Percentiles rank a stretch among this genome's conserved stretches.
These are phyloP conservation scores for Microdochium trichocladiopsis DNA, from an alignment of 2,329 filamentous ascomycete species.

Conservation along the genomic window DNA sequence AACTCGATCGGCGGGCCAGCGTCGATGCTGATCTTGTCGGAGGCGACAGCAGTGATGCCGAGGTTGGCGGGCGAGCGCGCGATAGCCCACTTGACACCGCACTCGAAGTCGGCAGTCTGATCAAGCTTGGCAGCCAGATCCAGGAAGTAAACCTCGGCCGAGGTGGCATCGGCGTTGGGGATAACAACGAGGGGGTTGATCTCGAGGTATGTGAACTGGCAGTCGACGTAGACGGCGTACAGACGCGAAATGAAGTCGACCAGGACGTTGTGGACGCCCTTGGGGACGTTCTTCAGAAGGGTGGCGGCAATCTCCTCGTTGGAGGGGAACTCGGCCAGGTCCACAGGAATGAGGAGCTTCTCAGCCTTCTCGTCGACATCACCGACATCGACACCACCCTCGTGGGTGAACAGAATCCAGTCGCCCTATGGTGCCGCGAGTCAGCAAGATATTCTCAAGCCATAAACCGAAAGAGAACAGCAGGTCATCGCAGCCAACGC, in stretches of 20 bases:
- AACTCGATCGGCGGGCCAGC: slow-evolving; percentile 98
- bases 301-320: slow-evolving; percentile 85
- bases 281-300: slow-evolving; percentile 87
- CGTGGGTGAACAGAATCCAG: slow-evolving; percentile 99
- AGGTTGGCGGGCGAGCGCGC: slow-evolving; percentile 85
- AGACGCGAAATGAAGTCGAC: slow-evolving; percentile 98
- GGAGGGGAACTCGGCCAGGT: slow-evolving; percentile 88
- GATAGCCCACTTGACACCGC: slow-evolving; percentile 97
- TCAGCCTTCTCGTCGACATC: slow-evolving; percentile 98
- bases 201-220: slow-evolving; percentile 99
- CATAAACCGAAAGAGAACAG: neutral
- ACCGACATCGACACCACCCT: slow-evolving; percentile 98
- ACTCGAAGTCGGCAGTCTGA: slow-evolving; percentile 99
- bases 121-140: slow-evolving; percentile 98
- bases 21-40: slow-evolving; percentile 81
- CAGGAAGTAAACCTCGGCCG: slow-evolving; percentile 93
- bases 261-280: slow-evolving; percentile 94
- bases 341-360: slow-evolving; percentile 96
- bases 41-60: slow-evolving; percentile 63
- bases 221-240: slow-evolving; percentile 98
- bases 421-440: slow-evolving; percentile 61
- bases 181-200: slow-evolving; percentile 99
- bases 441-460: slow-evolving; percentile 9
- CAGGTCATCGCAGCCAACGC: too few species aligned
- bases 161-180: slow-evolving; percentile 86